Conservation (phyloP, 2,329 filamentous ascomycete species). For the Penicillium fuscoglaucum region DNA sequence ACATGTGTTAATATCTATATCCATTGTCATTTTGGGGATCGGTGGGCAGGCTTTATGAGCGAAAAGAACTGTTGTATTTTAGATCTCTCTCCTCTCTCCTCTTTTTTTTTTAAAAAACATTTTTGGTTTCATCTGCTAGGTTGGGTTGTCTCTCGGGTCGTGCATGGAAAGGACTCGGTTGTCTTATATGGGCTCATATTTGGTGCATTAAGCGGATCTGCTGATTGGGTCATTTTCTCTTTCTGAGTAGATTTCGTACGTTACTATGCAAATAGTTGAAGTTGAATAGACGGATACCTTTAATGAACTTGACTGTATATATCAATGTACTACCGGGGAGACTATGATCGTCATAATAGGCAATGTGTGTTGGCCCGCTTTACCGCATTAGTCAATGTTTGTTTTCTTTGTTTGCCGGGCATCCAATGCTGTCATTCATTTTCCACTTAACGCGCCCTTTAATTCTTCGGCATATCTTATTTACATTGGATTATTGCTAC, state of each 20-base stretch:
- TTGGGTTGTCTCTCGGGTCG: conserved; percentile 28
- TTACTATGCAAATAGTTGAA: not conserved
- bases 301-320: not conserved
- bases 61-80: conserved; percentile 29
- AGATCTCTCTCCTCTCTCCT: conserved; percentile 42
- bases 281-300: not conserved
- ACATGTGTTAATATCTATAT: conserved; percentile 30
- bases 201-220: conserved; percentile 29
- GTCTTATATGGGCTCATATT: conserved; percentile 34
- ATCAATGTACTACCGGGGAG: no score
- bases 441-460: conserved; percentile 11
- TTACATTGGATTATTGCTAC: conserved; percentile 1
- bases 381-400: conserved; percentile 26
- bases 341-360: not conserved
- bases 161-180: conserved; percentile 38
- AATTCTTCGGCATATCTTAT: conserved; percentile 12
- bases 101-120: conserved; percentile 16
- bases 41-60: conserved; percentile 32
- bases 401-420: conserved; percentile 31
- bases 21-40: conserved; percentile 27
- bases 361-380: conserved; percentile 13
- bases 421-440: not conserved
- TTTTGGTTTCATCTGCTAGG: conserved; percentile 23
- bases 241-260: conserved; percentile 7
- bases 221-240: conserved; percentile 19